Percentiles rank a stretch among this genome's conserved stretches.
These are phyloP conservation scores for Malus orientalis DNA, from an alignment of 306 rosid genomes.

Conservation along the genomic window DNA sequence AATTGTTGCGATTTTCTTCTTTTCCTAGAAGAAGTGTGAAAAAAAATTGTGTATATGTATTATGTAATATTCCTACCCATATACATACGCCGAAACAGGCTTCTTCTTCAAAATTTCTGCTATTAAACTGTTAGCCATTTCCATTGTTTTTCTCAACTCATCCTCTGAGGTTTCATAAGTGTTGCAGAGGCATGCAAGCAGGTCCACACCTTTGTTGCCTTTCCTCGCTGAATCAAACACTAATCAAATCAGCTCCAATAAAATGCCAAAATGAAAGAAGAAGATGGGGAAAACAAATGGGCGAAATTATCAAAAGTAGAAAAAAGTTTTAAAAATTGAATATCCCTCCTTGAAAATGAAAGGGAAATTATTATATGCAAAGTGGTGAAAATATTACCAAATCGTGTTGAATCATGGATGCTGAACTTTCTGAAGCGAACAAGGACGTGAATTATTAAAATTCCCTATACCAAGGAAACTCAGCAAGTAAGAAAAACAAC, in stretches of 20 bases:
- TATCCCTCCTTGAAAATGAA: conserved; percentile 2
- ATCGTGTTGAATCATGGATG: conserved; percentile 59
- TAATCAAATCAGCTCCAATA: conserved; percentile 16
- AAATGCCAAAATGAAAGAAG: conserved; percentile 3
- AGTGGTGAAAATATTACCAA: conserved; percentile 45
- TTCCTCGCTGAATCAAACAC: conserved; percentile 53
- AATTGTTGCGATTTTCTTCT: too few relatives aligned
- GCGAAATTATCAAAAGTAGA: neutral
- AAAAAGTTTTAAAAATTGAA: neutral
- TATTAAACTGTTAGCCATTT: conserved; percentile 68
- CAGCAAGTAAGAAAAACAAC: conserved; percentile 20
- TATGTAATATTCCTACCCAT: too few relatives aligned
- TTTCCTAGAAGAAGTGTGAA: too few relatives aligned
- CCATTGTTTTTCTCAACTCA: conserved; percentile 73
- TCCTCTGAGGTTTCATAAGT: conserved; percentile 71
- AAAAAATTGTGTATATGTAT: too few relatives aligned
- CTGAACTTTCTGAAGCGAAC: conserved; percentile 51
- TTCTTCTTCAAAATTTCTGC: conserved; percentile 69
- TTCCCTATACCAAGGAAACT: conserved; percentile 53
- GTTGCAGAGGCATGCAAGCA: conserved; percentile 82
- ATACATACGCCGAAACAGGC: conserved; percentile 40
- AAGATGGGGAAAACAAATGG: neutral
- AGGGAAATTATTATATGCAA: neutral
- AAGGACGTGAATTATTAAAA: conserved; percentile 84
- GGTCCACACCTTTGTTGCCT: conserved; percentile 67